These are phyloP conservation scores for Beta corolliflora DNA, from an alignment of 179 eudicot species.

Conservation along the genomic window DNA sequence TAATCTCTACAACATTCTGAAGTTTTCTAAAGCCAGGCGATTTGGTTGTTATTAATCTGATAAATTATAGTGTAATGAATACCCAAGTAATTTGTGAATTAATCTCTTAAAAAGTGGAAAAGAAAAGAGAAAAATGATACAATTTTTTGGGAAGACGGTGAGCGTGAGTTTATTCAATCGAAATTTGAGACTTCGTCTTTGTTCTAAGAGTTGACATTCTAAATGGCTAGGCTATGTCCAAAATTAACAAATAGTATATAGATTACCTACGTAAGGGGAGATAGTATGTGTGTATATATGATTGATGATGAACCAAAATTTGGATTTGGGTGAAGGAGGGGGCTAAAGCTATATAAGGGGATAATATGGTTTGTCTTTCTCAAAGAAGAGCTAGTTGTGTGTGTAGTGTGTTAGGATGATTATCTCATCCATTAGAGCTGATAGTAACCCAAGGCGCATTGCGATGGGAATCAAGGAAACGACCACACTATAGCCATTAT, in stretches of 20 bases:
- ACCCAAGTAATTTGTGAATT: no score
- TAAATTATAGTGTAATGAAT: no score
- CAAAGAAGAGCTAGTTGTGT: conserved; percentile 19
- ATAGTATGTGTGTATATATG: not conserved
- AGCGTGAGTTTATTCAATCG: no score
- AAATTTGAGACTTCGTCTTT: not conserved
- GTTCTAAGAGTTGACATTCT: conserved; percentile 21
- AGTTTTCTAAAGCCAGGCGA: no score
- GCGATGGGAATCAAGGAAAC: conserved; percentile 16
- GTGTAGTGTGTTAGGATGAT: not conserved
- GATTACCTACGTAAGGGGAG: not conserved
- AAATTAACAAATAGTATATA: not conserved
- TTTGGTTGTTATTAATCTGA: no score
- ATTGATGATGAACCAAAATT: conserved; percentile 2
- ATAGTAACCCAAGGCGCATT: conserved; percentile 3
- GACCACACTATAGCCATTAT: conserved; percentile 12
- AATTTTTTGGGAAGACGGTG: no score
- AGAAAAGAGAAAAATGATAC: no score
- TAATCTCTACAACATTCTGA: no score
- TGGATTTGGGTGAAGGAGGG: conserved; percentile 6
- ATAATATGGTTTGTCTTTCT: conserved; percentile 15
- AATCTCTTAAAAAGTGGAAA: no score
- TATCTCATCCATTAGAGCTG: conserved; percentile 26
- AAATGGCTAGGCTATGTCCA: not conserved
- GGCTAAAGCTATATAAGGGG: no score